Conservation (phyloP, 129 eudicot species). For the Silybum marianum region DNA sequence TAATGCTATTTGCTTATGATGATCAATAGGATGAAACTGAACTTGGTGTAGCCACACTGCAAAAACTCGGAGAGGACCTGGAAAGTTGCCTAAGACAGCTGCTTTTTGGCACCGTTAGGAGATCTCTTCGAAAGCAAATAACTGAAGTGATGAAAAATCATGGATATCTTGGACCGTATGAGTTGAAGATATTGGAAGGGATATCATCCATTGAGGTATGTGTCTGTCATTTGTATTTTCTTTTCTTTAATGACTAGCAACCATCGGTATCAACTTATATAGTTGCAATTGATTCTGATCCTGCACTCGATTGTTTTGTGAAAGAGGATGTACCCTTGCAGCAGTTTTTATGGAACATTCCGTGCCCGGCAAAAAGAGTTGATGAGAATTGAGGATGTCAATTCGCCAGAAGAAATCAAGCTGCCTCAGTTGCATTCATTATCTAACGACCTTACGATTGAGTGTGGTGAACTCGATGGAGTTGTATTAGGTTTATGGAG, state of each 20-base stretch:
- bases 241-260: slow-evolving; percentile 5
- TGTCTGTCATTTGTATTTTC: slow-evolving; percentile 7
- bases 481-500: slow-evolving; percentile 89
- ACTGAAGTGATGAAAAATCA: slow-evolving; percentile 74
- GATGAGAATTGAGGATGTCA: slow-evolving; percentile 31
- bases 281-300: slow-evolving; percentile 36
- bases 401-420: slow-evolving; percentile 49
- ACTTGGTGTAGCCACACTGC: slow-evolving; percentile 85
- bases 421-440: slow-evolving; percentile 47
- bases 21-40: slow-evolving; percentile 73
- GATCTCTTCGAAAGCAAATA: slow-evolving; percentile 80
- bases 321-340: slow-evolving; percentile 94
- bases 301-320: slow-evolving; percentile 42
- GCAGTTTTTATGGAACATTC: slow-evolving; percentile 66
- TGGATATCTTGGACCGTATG: slow-evolving; percentile 77
- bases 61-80: slow-evolving; percentile 93
- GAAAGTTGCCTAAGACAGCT: slow-evolving; percentile 75
- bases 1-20: slow-evolving; percentile 23
- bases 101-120: slow-evolving; percentile 82
- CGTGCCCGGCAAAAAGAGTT: slow-evolving; percentile 45
- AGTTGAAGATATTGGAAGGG: slow-evolving; percentile 71
- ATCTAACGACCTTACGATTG: slow-evolving; percentile 42
- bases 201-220: slow-evolving; percentile 73
- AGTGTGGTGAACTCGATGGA: slow-evolving; percentile 92
- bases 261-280: slow-evolving; percentile 2